Percentiles rank a stretch among this genome's conserved stretches.
These are phyloP conservation scores for Sclerotinia nivalis DNA, from an alignment of 2,329 filamentous ascomycete species.

Conservation along the genomic window DNA sequence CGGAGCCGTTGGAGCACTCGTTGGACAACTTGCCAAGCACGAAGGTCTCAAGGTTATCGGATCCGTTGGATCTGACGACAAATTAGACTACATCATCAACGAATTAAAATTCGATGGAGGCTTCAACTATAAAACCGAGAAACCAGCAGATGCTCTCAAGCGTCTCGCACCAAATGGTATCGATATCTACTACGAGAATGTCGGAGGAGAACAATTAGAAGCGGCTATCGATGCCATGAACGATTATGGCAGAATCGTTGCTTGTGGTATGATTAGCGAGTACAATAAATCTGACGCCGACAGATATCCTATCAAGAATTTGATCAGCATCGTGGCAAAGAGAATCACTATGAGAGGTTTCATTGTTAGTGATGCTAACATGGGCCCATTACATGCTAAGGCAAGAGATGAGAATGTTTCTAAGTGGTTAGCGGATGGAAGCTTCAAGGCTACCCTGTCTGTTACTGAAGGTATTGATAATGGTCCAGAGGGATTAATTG, in stretches of 20 bases:
- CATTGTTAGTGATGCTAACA: conserved; percentile 61
- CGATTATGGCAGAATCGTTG: conserved; percentile 61
- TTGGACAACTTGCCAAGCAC: conserved; percentile 76
- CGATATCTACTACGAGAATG: conserved; percentile 82
- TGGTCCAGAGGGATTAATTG: conserved; percentile 62
- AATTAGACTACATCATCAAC: conserved; percentile 72
- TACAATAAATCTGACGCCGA: conserved; percentile 59
- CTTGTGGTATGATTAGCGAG: conserved; percentile 66
- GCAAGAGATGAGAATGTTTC: conserved; percentile 67
- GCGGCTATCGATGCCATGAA: conserved; percentile 66
- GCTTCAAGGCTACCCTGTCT: conserved; percentile 60
- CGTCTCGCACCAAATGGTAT: conserved; percentile 70
- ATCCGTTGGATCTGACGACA: conserved; percentile 73
- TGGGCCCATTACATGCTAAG: conserved; percentile 59
- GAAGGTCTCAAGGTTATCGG: conserved; percentile 74
- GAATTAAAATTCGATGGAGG: conserved; percentile 70
- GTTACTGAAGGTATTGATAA: conserved; percentile 69
- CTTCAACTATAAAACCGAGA: conserved; percentile 82
- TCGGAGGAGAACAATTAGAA: conserved; percentile 73
- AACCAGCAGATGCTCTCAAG: conserved; percentile 60
- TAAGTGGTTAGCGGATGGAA: conserved; percentile 68
- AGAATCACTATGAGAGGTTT: conserved; percentile 66
- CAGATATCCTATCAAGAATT: conserved; percentile 61
- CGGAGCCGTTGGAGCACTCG: conserved; percentile 73
- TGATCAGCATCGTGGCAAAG: conserved; percentile 60